A percentile compares a stretch with the other conserved stretches of the same genome.
These are phyloP conservation scores for Leccinellum luteum DNA, from an alignment of 768 basidiomycete genomes.

Conservation along the genomic window DNA sequence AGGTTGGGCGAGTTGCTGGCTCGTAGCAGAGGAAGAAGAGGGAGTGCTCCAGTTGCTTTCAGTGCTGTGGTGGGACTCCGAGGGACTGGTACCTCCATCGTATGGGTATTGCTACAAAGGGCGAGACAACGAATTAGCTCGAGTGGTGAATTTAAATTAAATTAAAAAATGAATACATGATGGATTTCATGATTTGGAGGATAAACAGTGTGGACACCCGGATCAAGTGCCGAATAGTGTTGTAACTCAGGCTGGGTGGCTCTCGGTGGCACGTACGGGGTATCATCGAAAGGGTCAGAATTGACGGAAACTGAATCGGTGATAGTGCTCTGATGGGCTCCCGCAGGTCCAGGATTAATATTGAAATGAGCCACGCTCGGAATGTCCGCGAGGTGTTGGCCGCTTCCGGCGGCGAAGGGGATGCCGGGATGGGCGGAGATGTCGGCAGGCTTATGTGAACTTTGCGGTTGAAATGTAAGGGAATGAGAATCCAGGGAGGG, in stretches of 20 bases:
- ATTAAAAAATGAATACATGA: conserved; percentile 10
- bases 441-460: conserved; percentile 17
- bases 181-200: conserved; percentile 13
- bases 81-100: conserved; percentile 23
- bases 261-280: conserved; percentile 32
- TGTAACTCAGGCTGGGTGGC: conserved; percentile 18
- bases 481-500: conserved; percentile 11
- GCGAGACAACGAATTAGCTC: not conserved
- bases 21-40: conserved; percentile 23
- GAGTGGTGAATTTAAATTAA: not conserved
- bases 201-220: conserved; percentile 8
- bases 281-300: conserved; percentile 25
- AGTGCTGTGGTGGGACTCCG: conserved; percentile 21
- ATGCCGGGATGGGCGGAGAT: conserved; percentile 14
- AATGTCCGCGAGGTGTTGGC: conserved; percentile 10
- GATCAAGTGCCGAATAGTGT: conserved; percentile 12
- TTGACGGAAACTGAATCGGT: conserved; percentile 9
- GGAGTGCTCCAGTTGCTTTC: conserved; percentile 29
- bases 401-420: conserved; percentile 13
- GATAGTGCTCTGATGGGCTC: conserved; percentile 14
- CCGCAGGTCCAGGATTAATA: not conserved
- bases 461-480: conserved; percentile 12
- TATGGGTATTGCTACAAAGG: conserved; percentile 17
- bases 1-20: conserved; percentile 9
- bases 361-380: conserved; percentile 11